These are phyloP conservation scores for Leccinum longicurvipes DNA, from an alignment of 768 basidiomycete species.

Conservation along the genomic window DNA sequence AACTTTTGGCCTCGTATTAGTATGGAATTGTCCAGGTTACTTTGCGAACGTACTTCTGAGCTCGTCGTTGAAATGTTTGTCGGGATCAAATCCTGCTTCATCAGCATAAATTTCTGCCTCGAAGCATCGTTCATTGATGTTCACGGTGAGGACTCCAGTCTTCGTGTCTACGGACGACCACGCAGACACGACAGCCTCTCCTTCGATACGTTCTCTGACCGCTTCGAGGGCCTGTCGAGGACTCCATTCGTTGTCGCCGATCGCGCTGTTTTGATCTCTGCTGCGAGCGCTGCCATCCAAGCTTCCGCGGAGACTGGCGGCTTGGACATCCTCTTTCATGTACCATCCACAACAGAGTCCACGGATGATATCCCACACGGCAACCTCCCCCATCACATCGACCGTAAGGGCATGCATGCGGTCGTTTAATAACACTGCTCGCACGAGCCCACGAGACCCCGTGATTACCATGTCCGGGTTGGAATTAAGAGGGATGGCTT, in stretches of 20 bases:
- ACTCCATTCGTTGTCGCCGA: conserved; percentile 50
- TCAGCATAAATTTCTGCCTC: conserved; percentile 96
- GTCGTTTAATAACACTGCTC: conserved; percentile 82
- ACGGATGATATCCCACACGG: conserved; percentile 88
- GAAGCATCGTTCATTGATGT: conserved; percentile 84
- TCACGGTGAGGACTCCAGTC: conserved; percentile 82
- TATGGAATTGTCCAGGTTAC: neutral
- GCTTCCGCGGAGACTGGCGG: conserved; percentile 50
- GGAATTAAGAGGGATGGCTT: conserved; percentile 56
- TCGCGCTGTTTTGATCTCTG: conserved; percentile 32
- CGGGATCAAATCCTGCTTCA: conserved; percentile 69
- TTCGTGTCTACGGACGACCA: conserved; percentile 93
- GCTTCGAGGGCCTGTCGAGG: conserved; percentile 83
- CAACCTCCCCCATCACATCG: conserved; percentile 83
- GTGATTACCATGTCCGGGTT: conserved; percentile 67
- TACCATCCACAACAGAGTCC: conserved; percentile 74
- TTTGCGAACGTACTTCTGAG: conserved; percentile 59
- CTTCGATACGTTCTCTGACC: conserved; percentile 90
- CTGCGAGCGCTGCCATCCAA: conserved; percentile 33
- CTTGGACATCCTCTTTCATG: conserved; percentile 59
- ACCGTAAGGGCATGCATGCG: conserved; percentile 87
- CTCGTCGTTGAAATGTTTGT: conserved; percentile 70
- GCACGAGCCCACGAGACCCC: conserved; percentile 80
- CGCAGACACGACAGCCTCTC: conserved; percentile 78
- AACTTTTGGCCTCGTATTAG: conserved; percentile 44